Evolutionary conservation across 2,329 filamentous ascomycete species (phyloP).

Genomic region (Colletotrichum theobromicola): DNA sequence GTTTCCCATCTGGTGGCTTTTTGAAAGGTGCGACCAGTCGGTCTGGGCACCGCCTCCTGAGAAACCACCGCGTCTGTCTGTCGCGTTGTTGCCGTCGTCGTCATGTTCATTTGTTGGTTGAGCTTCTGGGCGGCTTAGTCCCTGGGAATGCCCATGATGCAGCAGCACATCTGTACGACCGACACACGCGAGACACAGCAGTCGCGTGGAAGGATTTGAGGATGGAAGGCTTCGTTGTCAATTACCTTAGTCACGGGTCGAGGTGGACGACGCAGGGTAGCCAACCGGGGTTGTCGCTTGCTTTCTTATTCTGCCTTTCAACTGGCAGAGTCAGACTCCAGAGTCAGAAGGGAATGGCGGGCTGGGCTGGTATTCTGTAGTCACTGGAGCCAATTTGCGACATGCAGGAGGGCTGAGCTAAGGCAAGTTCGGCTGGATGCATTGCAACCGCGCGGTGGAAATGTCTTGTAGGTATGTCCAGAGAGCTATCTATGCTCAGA

Average conservation of each 20-base stretch:
- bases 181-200: background rate
- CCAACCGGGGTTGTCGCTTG: background rate
- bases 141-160: background rate
- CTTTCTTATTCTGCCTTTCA: background rate
- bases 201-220: background rate
- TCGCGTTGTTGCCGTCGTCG: background rate
- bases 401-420: constrained; percentile 3
- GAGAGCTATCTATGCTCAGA: no score
- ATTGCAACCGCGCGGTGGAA: background rate
- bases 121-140: background rate
- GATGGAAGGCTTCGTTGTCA: background rate
- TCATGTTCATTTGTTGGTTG: background rate
- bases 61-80: background rate
- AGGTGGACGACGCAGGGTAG: background rate
- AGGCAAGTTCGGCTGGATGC: constrained; percentile 7
- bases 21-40: background rate
- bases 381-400: background rate
- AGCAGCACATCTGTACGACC: background rate
- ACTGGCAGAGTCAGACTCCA: background rate
- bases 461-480: background rate
- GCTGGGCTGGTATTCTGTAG: background rate
- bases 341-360: background rate
- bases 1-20: background rate
- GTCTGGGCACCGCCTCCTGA: background rate
- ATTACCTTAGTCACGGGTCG: background rate